phyloP scores from a whole-genome alignment of 148 eudicot species.

The Hydrangea macrophylla region DNA sequence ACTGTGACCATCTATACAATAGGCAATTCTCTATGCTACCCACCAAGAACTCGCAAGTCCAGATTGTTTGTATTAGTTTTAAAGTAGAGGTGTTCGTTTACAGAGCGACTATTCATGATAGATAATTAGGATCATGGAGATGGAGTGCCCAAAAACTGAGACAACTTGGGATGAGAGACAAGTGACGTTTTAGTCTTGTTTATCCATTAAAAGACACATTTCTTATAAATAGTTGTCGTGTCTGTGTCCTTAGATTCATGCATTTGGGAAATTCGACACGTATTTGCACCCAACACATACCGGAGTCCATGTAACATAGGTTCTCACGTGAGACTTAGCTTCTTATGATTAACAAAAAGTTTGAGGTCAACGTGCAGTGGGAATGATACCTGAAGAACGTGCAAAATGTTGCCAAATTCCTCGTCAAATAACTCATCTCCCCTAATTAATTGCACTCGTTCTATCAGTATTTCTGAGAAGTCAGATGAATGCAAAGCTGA shows the following conservation, averaged over 20 bases:
- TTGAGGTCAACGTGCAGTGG: background rate
- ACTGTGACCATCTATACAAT: background rate
- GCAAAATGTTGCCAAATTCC: slow-evolving; percentile 71
- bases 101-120: too few species aligned
- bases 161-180: too few species aligned
- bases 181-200: too few species aligned
- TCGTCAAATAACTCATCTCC: slow-evolving; percentile 40
- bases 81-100: too few species aligned
- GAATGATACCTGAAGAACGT: slow-evolving; percentile 80
- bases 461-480: slow-evolving; percentile 34
- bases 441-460: slow-evolving; percentile 47
- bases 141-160: background rate
- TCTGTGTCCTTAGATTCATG: background rate
- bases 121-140: background rate
- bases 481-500: slow-evolving; percentile 29
- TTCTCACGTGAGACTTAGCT: background rate
- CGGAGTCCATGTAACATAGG: too few species aligned
- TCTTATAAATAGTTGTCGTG: too few species aligned
- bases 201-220: too few species aligned
- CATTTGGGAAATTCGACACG: too few species aligned
- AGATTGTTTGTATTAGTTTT: background rate
- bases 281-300: too few species aligned
- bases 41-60: background rate
- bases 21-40: background rate
- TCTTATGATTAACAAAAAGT: background rate